Base-by-base conservation (phyloP, 1,139 yeast genomes). In the Wickerhamomyces sp. region DNA sequence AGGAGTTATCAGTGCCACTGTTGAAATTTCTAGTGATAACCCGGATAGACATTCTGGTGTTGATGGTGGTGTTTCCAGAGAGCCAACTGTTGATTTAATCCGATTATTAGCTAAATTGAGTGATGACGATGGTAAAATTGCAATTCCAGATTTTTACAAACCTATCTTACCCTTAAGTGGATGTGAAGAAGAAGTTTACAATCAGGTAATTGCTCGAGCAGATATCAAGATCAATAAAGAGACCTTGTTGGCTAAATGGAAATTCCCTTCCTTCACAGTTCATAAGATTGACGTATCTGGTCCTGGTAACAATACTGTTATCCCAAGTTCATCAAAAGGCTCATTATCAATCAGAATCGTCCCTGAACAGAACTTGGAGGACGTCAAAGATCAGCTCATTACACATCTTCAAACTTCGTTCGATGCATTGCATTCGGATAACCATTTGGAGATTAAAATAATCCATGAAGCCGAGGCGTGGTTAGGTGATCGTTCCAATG, bases 11-110 rank as follows among this genome's bases (percentile, higher is more conserved):
- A 84, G 87, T 57, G 83, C 88, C 2, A 67, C 78, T n/a, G 72
- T 91, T 3, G 75, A 75, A 26, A 69, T 91, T 13, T 64, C 67
- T 36, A 78, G 89, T 33, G 87, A 76, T 40, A 71, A 70, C 42
- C 95, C 95, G 1, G 97, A 91, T 59, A 68, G 95, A 42, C 98
- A 91, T 53, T 87, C 96, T 0, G 98, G 98, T 42, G 94, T 91
- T 13, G 95, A 89, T 60, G 98, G 98, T 31, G 98, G 97, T 40
- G 80, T 83, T 9, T 75, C 77, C 47, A 70, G 83, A 39, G 98
- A 91, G 49, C 97, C 98, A 3, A 79, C 94, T 0, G 75, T 86
- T 65, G 97, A 91, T 53, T 61, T 91, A 54, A 72, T 89, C 33
- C 82, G 80, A 40, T 53, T 89, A 14, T 61, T 89, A 25, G 71